A percentile compares a stretch with the other conserved stretches of the same genome.
phyloP scores from a whole-genome alignment of 2,329 filamentous ascomycete genomes.

The Amylocarpus encephaloides region DNA sequence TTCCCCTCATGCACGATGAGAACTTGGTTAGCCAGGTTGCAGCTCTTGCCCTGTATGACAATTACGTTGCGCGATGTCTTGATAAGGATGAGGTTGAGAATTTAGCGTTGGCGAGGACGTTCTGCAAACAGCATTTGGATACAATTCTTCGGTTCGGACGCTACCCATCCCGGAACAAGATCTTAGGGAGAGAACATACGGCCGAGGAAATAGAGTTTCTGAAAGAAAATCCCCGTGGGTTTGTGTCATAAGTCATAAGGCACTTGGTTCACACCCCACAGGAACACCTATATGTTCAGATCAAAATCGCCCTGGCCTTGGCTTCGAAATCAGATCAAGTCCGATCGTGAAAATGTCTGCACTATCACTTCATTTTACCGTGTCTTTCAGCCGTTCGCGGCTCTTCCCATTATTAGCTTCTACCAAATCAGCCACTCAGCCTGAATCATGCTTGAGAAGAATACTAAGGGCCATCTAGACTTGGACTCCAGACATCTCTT shows the following conservation, averaged over 20 bases:
- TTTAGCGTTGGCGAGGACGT: constrained; percentile 3
- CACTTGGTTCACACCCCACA: no score
- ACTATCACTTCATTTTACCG: no score
- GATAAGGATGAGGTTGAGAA: constrained; percentile 10
- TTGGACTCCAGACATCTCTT: no score
- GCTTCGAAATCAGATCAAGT: no score
- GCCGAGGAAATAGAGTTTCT: constrained; percentile 20
- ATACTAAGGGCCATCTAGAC: no score
- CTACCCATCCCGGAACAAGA: constrained; percentile 22
- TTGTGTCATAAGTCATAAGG: constrained; percentile 6
- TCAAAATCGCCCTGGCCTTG: no score
- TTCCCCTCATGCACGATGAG: constrained; percentile 34
- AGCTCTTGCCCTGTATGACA: constrained; percentile 21
- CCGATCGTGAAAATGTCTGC: no score
- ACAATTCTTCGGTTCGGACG: constrained; percentile 20
- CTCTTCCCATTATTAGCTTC: no score
- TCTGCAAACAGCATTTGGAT: constrained; percentile 11
- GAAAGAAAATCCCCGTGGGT: constrained; percentile 19
- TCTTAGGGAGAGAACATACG: constrained; percentile 19
- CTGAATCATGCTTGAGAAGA: no score
- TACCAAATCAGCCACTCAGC: no score
- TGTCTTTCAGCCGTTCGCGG: no score
- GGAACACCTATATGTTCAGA: no score
- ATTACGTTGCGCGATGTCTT: constrained; percentile 15
- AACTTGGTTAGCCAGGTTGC: constrained; percentile 30